These are phyloP conservation scores for Pseudocohnilembus persalinus DNA, from an alignment of 169 alveolate species.

Conservation along the genomic window DNA sequence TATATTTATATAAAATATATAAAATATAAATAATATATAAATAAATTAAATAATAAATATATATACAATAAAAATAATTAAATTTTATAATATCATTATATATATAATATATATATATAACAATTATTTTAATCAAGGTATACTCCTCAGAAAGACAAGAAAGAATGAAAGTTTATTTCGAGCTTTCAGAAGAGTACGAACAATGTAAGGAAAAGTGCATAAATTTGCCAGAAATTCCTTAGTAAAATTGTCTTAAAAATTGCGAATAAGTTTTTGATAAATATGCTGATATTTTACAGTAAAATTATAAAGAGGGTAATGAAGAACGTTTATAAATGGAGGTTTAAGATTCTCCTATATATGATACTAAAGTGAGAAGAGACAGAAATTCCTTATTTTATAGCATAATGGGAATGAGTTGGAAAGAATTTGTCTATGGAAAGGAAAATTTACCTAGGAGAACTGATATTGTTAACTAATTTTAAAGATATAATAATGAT, in stretches of 20 bases:
- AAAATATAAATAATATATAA: no score
- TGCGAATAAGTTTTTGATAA: not conserved
- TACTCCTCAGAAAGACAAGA: not conserved
- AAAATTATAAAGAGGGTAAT: not conserved
- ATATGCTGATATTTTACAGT: not conserved
- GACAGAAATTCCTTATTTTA: not conserved
- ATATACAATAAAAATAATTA: no score
- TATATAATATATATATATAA: no score
- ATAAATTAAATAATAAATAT: no score
- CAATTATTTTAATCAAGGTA: not conserved
- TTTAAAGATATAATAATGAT: not conserved
- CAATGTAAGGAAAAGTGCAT: not conserved
- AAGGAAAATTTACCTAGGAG: not conserved
- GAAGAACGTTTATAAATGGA: not conserved
- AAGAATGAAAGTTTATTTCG: not conserved
- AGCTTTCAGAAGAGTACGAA: not conserved
- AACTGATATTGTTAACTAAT: not conserved
- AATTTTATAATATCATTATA: no score
- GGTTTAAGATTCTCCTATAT: not conserved
- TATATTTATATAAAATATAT: no score
- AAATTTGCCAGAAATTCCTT: not conserved
- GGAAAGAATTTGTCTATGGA: not conserved
- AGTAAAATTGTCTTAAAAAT: not conserved
- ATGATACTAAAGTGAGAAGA: not conserved
- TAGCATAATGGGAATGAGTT: not conserved